These are phyloP conservation scores for Wickerhamomyces sydowiorum DNA, from an alignment of 805 yeast genomes.

Conservation along the genomic window DNA sequence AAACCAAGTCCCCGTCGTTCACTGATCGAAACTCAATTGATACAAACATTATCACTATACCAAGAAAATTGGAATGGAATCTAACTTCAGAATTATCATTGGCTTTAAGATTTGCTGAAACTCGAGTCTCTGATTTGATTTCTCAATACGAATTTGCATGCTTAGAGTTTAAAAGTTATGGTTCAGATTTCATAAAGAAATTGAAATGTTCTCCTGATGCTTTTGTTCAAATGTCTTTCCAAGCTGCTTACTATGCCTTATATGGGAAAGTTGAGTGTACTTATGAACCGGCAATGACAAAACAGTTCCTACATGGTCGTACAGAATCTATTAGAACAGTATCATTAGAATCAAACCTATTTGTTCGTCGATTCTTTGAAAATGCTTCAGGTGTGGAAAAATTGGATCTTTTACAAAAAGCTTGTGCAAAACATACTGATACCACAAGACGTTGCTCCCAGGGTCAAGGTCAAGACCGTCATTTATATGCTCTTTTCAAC, in stretches of 20 bases:
- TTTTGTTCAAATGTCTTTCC: constrained; percentile 89
- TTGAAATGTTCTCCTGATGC: constrained; percentile 94
- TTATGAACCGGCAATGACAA: constrained; percentile 96
- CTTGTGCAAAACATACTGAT: constrained; percentile 64
- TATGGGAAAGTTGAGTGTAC: constrained; percentile 93
- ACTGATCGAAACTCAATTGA: constrained; percentile 34
- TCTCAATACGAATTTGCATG: constrained; percentile 85
- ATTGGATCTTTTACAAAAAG: constrained; percentile 48
- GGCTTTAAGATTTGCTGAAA: constrained; percentile 85
- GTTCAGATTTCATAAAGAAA: constrained; percentile 71
- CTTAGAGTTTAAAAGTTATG: constrained; percentile 63
- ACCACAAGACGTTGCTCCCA: constrained; percentile 63
- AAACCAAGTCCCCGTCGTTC: constrained; percentile 42
- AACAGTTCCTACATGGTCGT: constrained; percentile 79
- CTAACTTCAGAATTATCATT: constrained; percentile 71
- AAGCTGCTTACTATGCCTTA: constrained; percentile 85
- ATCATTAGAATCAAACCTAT: constrained; percentile 69
- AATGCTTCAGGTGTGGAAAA: constrained; percentile 54
- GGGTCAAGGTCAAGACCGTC: constrained; percentile 92
- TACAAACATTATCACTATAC: constrained; percentile 55
- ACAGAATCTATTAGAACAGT: constrained; percentile 91
- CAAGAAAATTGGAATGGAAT: constrained; percentile 86
- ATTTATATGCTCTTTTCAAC: constrained; percentile 79
- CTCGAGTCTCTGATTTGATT: constrained; percentile 79
- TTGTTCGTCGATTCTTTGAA: constrained; percentile 82